Evolutionary conservation across 2,329 filamentous ascomycete genomes (phyloP), one percentile per base, ranked within the genome.

Genomic region (Claviceps citrina): DNA sequence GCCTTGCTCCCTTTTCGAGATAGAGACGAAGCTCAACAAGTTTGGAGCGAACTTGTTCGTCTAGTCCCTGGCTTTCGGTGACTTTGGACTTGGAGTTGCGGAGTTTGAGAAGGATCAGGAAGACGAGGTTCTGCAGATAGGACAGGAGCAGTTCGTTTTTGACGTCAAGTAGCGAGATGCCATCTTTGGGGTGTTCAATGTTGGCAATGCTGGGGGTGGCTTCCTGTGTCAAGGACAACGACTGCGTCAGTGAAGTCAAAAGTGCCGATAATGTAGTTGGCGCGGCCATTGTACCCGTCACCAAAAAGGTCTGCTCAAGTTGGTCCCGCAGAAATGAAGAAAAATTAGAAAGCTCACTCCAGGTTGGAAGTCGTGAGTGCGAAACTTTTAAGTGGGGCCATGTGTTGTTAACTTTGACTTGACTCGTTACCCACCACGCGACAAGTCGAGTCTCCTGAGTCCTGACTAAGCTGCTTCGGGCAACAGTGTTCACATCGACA

Each of bases 101-200:
- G 16, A 96, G 61, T 54, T 93, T 89, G 28, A 93, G 62, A 2
- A 94, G 66, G 33, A 93, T 81, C 31, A 94, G 66, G 50, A 93
- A 93, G 33, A 91, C 84, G 4, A 96, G 75, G 53, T 94, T 93
- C 54, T 98, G 89, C 0, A 98, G 70, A 61, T 98, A 98, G 4
- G 89, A 89, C 30, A 98, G 77, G 15, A 98, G 77, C n/a, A 98
- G 71, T 57, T 98, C 91, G 62, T 93, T 96, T 65, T 98, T 98
- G 47, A 84, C 78, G 56, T 96, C 86, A 53, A 98, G 78, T 1
- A 98, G 76, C 0, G 91, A 95, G 43, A 98, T 91, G 54, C 91
- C 89, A 52, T 94, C 78, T 47, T 79, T 70, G 1, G 83, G 80
- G n/a, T 83, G 75, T 36, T 81, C 65, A 44, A 93, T 72, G 12